phyloP scores from a whole-genome alignment of 75 land plant genomes.

The Adiantum capillusveneris region DNA sequence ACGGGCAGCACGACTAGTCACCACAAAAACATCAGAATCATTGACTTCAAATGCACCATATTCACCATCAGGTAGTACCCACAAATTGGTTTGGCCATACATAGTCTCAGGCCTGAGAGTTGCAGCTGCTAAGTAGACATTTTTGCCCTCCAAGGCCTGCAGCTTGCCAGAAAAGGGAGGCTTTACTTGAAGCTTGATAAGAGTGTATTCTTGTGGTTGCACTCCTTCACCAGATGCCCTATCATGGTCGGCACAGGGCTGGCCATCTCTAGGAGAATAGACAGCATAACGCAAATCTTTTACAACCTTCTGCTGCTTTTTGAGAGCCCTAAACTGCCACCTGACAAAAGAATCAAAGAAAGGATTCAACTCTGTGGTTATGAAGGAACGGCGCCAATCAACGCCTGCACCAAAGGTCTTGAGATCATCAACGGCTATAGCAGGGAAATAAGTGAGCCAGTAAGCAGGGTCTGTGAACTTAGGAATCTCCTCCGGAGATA shows the following conservation, averaged over 20 bases:
- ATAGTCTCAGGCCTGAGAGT: conserved; percentile 92
- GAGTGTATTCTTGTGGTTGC: conserved; percentile 79
- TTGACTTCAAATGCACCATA: conserved; percentile 91
- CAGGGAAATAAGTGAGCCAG: conserved; percentile 77
- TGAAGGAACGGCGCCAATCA: conserved; percentile 86
- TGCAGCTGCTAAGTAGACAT: conserved; percentile 76
- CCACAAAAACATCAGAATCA: conserved; percentile 71
- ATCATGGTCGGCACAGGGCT: conserved; percentile 95
- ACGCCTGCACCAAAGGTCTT: conserved; percentile 70
- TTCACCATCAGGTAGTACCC: conserved; percentile 88
- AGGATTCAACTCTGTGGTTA: conserved; percentile 82
- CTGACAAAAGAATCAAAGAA: conserved; percentile 75
- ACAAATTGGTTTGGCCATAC: conserved; percentile 89
- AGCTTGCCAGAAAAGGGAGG: conserved; percentile 57
- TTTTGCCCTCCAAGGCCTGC: conserved; percentile 49
- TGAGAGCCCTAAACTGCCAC: conserved; percentile 76
- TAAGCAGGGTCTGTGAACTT: conserved; percentile 58
- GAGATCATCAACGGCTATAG: conserved; percentile 69
- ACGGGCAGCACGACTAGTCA: conserved; percentile 63
- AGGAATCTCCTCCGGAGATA: conserved; percentile 55
- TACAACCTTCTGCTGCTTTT: conserved; percentile 58
- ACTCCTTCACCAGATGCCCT: conserved; percentile 92
- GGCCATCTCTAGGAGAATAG: conserved; percentile 85
- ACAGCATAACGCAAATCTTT: conserved; percentile 62
- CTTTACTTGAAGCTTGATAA: conserved; percentile 76